Conservation (phyloP, 345 rosid species). For the Litchi chinensis region DNA sequence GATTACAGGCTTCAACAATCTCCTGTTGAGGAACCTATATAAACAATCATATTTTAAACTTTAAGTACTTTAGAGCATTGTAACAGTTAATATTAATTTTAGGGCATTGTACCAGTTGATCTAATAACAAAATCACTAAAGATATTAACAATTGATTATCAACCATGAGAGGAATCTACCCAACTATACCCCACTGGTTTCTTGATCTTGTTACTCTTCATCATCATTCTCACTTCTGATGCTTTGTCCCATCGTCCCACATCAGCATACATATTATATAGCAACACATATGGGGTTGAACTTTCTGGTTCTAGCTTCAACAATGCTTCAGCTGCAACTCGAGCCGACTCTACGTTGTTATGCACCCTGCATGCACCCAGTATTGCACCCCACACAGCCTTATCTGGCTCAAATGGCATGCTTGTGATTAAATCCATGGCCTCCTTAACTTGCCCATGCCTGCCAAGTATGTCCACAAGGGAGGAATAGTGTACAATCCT, state of each 20-base stretch:
- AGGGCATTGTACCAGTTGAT: too few relatives aligned
- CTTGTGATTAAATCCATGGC: constrained; percentile 53
- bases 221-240: constrained; percentile 45
- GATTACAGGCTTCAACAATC: not conserved
- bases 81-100: too few relatives aligned
- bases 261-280: constrained; percentile 66
- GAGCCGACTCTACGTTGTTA: constrained; percentile 53
- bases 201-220: constrained; percentile 55
- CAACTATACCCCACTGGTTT: constrained; percentile 33
- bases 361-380: constrained; percentile 66
- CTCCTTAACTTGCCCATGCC: constrained; percentile 61
- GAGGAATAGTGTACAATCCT: constrained; percentile 68
- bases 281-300: constrained; percentile 64
- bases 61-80: not conserved
- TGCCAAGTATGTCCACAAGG: constrained; percentile 54
- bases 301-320: constrained; percentile 68
- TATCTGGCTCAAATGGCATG: constrained; percentile 69
- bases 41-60: not conserved
- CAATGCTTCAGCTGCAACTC: constrained; percentile 68
- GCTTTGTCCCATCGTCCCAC: constrained; percentile 70
- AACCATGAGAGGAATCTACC: too few relatives aligned
- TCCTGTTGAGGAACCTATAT: not conserved
- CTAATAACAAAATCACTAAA: too few relatives aligned
- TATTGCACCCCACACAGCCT: constrained; percentile 80
- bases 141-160: too few relatives aligned